Base-by-base conservation (phyloP, 352 stramenopile species). In the Phytophthora idaei region DNA sequence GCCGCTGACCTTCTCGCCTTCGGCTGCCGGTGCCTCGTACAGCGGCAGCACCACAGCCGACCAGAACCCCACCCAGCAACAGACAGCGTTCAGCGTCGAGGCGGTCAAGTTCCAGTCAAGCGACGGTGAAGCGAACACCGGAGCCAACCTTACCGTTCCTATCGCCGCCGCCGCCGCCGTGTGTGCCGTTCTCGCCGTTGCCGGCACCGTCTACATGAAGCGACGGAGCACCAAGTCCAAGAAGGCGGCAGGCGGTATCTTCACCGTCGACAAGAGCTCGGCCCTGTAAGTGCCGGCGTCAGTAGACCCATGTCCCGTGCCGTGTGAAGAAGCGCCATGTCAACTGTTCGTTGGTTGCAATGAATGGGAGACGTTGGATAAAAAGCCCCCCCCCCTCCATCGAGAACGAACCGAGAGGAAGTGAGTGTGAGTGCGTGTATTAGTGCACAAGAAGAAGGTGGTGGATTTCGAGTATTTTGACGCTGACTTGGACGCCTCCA, bases 201-300 rank as follows among this genome's bases (percentile, higher is more conserved):
- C 81, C 12, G 84, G 78, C 7, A 59, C 77, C 4, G 61, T 87
- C 5, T 90, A 90, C 78, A 86, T 87, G 68, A 89, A 87, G 71
- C 78, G 81, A 67, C 81, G 84, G 54, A 76, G 48, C 64, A 66
- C 21, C 50, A 92, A 89, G 75, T 71, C 73, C 32, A 74, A 80
- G 50, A 62, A 90, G 56, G 74, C 14, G 0, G 54, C 61, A 36
- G 28, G 75, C 32, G 78, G 73, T 45, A 92, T 92, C 74, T 92
- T 92, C 64, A 92, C 84, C 34, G 69, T 92, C 52, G 84, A 92
- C 77, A 82, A 90, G 77, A 81, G 84, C 70, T 92, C 84, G 53
- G 81, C 79, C 3, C 72, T 92, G 73, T 92, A 90, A 87, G 61
- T 49, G 29, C 58, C 6, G 11, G 45, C 3, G 6, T 50, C 39